Evolutionary conservation across 306 rosid genomes (phyloP).

Genomic region (Begonia masoniana): DNA sequence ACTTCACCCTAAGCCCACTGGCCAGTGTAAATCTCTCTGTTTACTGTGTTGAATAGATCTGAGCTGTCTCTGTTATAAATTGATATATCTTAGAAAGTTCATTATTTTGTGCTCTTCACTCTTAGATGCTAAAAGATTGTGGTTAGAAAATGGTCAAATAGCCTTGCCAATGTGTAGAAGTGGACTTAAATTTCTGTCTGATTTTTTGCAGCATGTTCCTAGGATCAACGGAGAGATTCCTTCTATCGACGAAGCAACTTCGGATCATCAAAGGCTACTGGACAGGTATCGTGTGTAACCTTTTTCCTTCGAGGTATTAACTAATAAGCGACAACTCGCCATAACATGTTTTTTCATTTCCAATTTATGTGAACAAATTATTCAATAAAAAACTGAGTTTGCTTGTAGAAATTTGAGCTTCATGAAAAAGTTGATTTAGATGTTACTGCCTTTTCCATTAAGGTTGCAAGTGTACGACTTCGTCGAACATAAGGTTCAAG

Average conservation of each 20-base stretch:
- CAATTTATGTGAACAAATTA: not conserved
- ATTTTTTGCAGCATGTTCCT: slow-evolving; percentile 64
- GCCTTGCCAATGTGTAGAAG: not conserved
- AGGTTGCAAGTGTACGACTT: slow-evolving; percentile 67
- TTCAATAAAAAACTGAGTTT: not conserved
- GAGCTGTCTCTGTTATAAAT: too few species aligned
- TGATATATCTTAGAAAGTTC: slow-evolving; percentile 3
- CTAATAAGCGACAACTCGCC: not conserved
- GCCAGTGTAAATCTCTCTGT: too few species aligned
- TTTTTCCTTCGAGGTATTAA: too few species aligned
- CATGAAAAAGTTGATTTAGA: not conserved
- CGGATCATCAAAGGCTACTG: slow-evolving; percentile 84
- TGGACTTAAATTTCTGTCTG: not conserved
- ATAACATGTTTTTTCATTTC: not conserved
- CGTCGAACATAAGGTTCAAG: slow-evolving; percentile 49
- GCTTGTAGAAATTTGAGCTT: too few species aligned
- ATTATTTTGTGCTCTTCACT: too few species aligned
- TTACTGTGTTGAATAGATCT: too few species aligned
- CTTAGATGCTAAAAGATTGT: not conserved
- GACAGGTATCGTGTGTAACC: slow-evolving; percentile 41
- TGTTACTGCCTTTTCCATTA: slow-evolving; percentile 7
- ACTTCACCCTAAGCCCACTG: too few species aligned
- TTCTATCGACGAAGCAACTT: slow-evolving; percentile 71
- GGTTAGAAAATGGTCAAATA: not conserved
- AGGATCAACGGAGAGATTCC: slow-evolving; percentile 91